Base-by-base conservation (phyloP, 805 yeast species). In the Lipomyces starkeyi region DNA sequence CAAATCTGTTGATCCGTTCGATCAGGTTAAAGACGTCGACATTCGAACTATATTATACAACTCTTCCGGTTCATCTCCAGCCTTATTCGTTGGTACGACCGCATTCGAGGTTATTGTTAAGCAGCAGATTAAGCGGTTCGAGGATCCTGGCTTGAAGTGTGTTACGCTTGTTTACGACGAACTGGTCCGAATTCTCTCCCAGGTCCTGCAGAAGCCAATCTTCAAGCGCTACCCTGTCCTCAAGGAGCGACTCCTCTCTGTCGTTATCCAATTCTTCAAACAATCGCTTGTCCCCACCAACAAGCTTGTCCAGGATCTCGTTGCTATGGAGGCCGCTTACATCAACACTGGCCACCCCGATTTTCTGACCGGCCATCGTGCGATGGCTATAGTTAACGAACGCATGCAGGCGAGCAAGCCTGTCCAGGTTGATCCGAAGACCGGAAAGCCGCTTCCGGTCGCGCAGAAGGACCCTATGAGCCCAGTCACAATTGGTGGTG, bases 291-390 rank as follows among this genome's bases (percentile, higher is more conserved):
- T 87, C 25, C 98, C 99, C 69, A 92, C 99, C 27, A 92, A 89
- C 77, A 85, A 85, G 63, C 91, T 95, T 76, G 97, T 93, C 54
- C 79, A 83, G 43, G 98, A 95, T 78, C 84, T 95, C 67, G 92
- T 95, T 73, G 82, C 80, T 67, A 83, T 97, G 68, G 99, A 95
- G 80, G 94, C 93, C 76, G 89, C 97, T 2, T 95, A 95, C 79
- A 93, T 95, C 74, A 95, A 95, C 80, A 95, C 99, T 3, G 98
- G 97, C 1, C 99, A 95, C 77, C 98, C 98, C 3, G 98, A 95
- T 78, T 86, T 95, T 76, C 84, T 95, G 74, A 93, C 91, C 78
- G 99, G 99, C 59, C 89, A 97, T 43, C 93, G 90, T 76, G 98
- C 98, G 5, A 90, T 94, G 95, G 88, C 91, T 3, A 88, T 92